Evolutionary conservation across 805 yeast species (phyloP), one percentile per base, ranked within the genome.

Genomic region (Metschnikowia gelsemii): DNA sequence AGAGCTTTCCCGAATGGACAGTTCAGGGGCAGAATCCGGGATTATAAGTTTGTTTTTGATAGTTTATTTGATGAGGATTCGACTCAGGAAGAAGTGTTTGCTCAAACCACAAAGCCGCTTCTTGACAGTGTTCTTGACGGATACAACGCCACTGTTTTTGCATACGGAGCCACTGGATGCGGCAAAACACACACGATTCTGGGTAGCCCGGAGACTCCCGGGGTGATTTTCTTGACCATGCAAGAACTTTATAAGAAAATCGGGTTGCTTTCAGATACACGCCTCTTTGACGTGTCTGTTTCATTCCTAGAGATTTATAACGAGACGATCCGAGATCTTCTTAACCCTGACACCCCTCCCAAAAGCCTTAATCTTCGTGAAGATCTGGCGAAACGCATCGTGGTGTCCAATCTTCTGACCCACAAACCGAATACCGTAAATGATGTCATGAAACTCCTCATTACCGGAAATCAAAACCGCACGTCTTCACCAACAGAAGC

Each of bases 91-190:
- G 82, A 83, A 5, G 87, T 90, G 0, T 90, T 78, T 56, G 57
- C 66, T 19, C 61, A 63, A 22, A 87, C 96, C 0, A 79, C 95
- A 0, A 68, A 72, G 37, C 91, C 95, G 0, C 66, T 88, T 35
- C 67, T 90, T 6, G 87, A 82, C 46, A 75, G 82, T 28, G 80
- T 88, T 0, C 60, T 90, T 30, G 93, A 86, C 47, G 98, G 97
- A 0, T 87, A 70, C 62, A 89, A 91, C 59, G 83, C 96, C 5
- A 88, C 96, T 0, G 87, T 90, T 0, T 90, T 90, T 68, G 97
- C 98, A 0, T 90, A 90, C 59, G 98, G 98, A 1, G 95, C 98
- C 21, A 90, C 98, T 0, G 98, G 98, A 0, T 90, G 97, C 62
- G 98, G 98, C n/a, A 90, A 90, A 58, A 90, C 97, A 0, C 88